Percentiles rank a stretch among this genome's conserved stretches.
phyloP scores from a whole-genome alignment of 2,329 filamentous ascomycete species.

The Cryphonectria parasitica region DNA sequence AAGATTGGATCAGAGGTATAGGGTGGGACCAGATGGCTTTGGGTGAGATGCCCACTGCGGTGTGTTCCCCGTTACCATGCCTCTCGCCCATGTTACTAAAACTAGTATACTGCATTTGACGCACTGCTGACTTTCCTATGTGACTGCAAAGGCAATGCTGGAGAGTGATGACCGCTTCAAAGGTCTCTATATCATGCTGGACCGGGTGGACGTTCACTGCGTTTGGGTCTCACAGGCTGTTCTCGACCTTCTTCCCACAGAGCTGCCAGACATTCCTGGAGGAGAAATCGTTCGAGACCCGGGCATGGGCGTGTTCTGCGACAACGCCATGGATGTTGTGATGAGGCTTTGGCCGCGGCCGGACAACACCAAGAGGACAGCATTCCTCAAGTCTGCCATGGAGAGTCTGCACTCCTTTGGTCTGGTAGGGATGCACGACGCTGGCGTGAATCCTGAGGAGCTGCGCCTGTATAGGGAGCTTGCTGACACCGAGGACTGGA shows the following conservation, averaged over 20 bases:
- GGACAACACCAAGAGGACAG: constrained; percentile 53
- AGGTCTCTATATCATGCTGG: constrained; percentile 68
- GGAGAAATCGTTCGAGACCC: constrained; percentile 64
- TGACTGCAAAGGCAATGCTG: constrained; percentile 52
- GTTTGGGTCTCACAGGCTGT: constrained; percentile 70
- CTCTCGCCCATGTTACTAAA: constrained; percentile 19
- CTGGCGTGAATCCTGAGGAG: constrained; percentile 61
- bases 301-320: constrained; percentile 71
- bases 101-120: background rate
- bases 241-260: constrained; percentile 60
- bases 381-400: constrained; percentile 65
- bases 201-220: constrained; percentile 72
- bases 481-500: constrained; percentile 51
- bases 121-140: background rate
- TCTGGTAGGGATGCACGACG: constrained; percentile 71
- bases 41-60: constrained; percentile 67
- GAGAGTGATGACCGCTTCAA: constrained; percentile 55
- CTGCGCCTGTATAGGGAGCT: constrained; percentile 59
- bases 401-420: constrained; percentile 64
- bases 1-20: constrained; percentile 67
- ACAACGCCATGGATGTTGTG: constrained; percentile 71
- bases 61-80: constrained; percentile 38
- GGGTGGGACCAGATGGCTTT: constrained; percentile 73
- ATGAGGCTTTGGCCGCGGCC: constrained; percentile 61
- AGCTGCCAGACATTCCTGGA: constrained; percentile 59